Percentiles rank a stretch among this genome's conserved stretches.
phyloP scores from a whole-genome alignment of 805 yeast species.

The Myxozyma sirexii region DNA sequence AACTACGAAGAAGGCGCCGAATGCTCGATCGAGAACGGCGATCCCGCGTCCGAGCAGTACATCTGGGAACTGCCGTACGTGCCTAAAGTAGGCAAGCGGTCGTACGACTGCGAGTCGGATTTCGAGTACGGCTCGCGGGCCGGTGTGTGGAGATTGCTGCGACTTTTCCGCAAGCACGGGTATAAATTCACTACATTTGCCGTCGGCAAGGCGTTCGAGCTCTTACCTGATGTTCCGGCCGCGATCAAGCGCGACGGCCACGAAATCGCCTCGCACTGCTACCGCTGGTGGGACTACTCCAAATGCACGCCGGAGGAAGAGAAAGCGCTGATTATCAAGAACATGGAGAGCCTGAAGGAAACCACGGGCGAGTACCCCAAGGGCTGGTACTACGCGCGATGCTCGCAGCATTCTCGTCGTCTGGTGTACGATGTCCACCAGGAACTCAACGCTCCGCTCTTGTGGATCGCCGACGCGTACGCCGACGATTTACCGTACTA shows the following conservation, averaged over 20 bases:
- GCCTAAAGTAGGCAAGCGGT: slow-evolving; percentile 36
- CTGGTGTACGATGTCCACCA: slow-evolving; percentile 45
- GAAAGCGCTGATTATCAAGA: slow-evolving; percentile 41
- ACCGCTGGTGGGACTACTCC: slow-evolving; percentile 46
- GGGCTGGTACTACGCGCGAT: slow-evolving; percentile 47
- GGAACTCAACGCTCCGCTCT: slow-evolving; percentile 41
- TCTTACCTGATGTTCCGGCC: slow-evolving; percentile 43
- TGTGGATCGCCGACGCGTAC: slow-evolving; percentile 45
- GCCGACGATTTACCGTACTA: slow-evolving; percentile 47
- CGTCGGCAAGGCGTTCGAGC: slow-evolving; percentile 47
- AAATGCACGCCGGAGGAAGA: slow-evolving; percentile 42
- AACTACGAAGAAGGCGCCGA: slow-evolving; percentile 47
- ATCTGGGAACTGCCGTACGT: slow-evolving; percentile 38
- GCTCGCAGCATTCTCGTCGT: slow-evolving; percentile 42
- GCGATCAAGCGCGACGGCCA: slow-evolving; percentile 47
- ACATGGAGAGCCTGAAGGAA: slow-evolving; percentile 41
- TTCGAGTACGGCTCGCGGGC: slow-evolving; percentile 45
- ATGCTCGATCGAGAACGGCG: slow-evolving; percentile 41
- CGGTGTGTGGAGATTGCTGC: slow-evolving; percentile 44
- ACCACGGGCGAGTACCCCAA: slow-evolving; percentile 44
- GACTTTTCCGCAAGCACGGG: slow-evolving; percentile 43
- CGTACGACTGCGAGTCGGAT: slow-evolving; percentile 42
- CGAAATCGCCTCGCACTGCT: slow-evolving; percentile 47
- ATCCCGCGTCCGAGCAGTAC: slow-evolving; percentile 38
- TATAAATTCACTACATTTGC: slow-evolving; percentile 45